phyloP scores from a whole-genome alignment of 2,329 filamentous ascomycete genomes.

The Penicillium hesseltinei region DNA sequence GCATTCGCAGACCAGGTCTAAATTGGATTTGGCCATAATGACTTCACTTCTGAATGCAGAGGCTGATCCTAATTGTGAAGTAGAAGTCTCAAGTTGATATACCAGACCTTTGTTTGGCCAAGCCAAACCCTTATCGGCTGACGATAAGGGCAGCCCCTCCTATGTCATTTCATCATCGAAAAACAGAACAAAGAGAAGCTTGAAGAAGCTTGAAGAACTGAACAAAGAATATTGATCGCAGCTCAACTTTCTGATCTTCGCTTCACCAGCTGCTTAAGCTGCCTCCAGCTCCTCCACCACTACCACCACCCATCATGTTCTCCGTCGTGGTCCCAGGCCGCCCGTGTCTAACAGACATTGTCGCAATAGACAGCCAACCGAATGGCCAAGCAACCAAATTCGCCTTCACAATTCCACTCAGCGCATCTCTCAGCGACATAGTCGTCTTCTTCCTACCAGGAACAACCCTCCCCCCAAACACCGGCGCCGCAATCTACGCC shows the following conservation, averaged over 20 bases:
- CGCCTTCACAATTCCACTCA: slow-evolving; percentile 65
- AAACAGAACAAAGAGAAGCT: slow-evolving; percentile 11
- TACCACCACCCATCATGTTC: slow-evolving; percentile 49
- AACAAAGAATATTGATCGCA: neutral
- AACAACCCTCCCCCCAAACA: slow-evolving; percentile 66
- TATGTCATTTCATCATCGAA: slow-evolving; percentile 25
- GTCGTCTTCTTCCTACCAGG: slow-evolving; percentile 87
- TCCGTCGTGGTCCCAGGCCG: slow-evolving; percentile 61
- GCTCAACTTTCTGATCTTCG: neutral
- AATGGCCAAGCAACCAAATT: slow-evolving; percentile 60
- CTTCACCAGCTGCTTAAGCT: neutral
- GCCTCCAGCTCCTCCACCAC: neutral
- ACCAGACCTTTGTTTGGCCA: neutral
- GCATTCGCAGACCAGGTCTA: slow-evolving; percentile 58
- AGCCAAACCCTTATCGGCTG: slow-evolving; percentile 24
- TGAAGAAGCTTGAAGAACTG: neutral
- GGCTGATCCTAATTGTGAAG: neutral
- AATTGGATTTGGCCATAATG: slow-evolving; percentile 46
- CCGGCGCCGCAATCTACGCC: slow-evolving; percentile 87
- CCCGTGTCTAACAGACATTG: slow-evolving; percentile 58
- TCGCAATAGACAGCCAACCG: slow-evolving; percentile 51
- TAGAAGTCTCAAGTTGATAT: neutral
- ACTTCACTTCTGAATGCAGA: neutral
- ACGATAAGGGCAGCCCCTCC: slow-evolving; percentile 26
- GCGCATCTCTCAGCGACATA: slow-evolving; percentile 66